Base-by-base conservation (phyloP, 148 eudicot species). In the Nepenthes gracilis region DNA sequence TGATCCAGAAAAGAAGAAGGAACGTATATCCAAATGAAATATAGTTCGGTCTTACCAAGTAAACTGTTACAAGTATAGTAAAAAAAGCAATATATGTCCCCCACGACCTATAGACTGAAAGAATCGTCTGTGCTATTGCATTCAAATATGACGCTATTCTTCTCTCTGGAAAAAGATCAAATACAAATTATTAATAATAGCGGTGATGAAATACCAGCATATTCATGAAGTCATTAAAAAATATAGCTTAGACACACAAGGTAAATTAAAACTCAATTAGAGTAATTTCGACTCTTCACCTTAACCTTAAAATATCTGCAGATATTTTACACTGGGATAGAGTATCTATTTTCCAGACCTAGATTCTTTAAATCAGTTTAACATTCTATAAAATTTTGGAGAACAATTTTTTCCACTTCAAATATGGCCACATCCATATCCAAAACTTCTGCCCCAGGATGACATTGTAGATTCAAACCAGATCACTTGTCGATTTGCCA, bases 1-100 rank as follows among this genome's bases (percentile, higher is more conserved):
- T 84, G 59, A 93, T 89, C 99, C 99, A 93, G 69, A 86, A 63
- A 57, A 89, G 90, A 53, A 93, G 85, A 65, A 93, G 92, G 66
- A 93, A 86, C 45, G 86, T 71, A 80, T 86, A 93, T 6, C 99
- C 99, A 70, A 89, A 89, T 35, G 99, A 86, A 43, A 84, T 69
- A 66, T 85, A 93, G 77, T 93, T 93, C 54, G 99, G 92, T 57
- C 74, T 79, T 57, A 85, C 92, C 62, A 81, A 76, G 77, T 89
- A 93, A n/a, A 89, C 92, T 9, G 95, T 80, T 36, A 93, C 51
- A 66, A 88, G 83, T 67, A 93, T 88, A 12, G 99, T 93, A 72
- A 89, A 55, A 62, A 89, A 84, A 57, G 96, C 95, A 70, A 93
- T 76, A 70, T 93, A 93, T 57, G 95, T 89, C 54, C 99, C 99